A percentile compares a stretch with the other conserved stretches of the same genome.
phyloP scores from a whole-genome alignment of 75 land plant genomes.

The Chamaecyparis obtusa region DNA sequence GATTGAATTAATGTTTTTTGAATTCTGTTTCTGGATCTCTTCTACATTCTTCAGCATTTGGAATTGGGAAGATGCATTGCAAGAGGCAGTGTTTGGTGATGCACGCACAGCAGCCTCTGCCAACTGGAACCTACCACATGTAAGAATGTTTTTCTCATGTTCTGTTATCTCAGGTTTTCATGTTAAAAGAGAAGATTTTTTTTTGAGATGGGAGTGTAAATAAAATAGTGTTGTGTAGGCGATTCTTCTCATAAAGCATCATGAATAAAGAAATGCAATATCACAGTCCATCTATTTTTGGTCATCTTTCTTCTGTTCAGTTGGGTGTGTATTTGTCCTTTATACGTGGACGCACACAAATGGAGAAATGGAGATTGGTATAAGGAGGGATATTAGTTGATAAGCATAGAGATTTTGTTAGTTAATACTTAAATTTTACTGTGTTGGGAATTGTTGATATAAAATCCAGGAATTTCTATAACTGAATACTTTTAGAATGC shows the following conservation, averaged over 20 bases:
- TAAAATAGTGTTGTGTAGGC: not conserved
- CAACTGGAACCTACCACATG: constrained; percentile 68
- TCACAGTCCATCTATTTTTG: not conserved
- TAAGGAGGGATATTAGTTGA: no score
- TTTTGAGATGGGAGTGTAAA: not conserved
- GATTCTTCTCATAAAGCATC: not conserved
- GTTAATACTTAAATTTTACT: not conserved
- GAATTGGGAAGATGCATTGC: constrained; percentile 61
- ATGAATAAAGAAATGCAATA: not conserved
- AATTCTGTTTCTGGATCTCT: not conserved
- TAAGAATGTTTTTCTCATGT: constrained; percentile 24
- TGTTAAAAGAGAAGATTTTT: not conserved
- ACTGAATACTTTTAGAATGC: no score
- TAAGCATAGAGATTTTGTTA: not conserved
- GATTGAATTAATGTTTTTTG: not conserved
- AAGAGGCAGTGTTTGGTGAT: constrained; percentile 55
- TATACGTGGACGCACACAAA: not conserved
- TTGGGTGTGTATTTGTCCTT: not conserved
- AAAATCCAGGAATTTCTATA: not conserved
- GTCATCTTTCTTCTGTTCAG: not conserved
- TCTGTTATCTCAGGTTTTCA: not conserved
- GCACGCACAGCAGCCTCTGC: constrained; percentile 76
- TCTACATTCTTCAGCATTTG: constrained; percentile 52
- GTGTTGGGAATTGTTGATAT: not conserved
- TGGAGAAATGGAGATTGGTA: not conserved